Evolutionary conservation across 805 yeast species (phyloP), one percentile per base, ranked within the genome.

Genomic region (Candida takata): DNA sequence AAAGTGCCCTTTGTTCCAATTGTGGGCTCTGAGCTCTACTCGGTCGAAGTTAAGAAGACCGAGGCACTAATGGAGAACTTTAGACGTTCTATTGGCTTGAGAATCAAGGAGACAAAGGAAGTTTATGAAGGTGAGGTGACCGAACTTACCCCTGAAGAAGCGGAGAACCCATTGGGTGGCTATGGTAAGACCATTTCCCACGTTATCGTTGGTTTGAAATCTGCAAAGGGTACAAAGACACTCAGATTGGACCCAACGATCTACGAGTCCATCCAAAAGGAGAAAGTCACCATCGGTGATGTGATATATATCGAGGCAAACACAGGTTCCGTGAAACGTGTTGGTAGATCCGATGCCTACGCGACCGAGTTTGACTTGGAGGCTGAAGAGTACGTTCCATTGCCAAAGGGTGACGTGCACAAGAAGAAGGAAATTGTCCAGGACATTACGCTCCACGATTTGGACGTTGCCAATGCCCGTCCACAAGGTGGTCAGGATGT

Each of bases 401-500:
- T 94, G 51, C 99, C 99, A 42, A 94, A 92, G 65, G 98, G 98
- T 36, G 99, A 92, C 61, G 95, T 92, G 30, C 98, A 92, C 67
- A 88, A 90, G 59, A 87, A 92, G 71, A 92, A 92, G 60, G 97
- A 92, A 62, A 87, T 90, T 51, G 95, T 92, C 15, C 99, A 92
- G 65, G 97, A 92, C 49, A 96, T 92, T 30, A 85, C 97, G 4
- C 71, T 92, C 50, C 97, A 92, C 59, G 99, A 92, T 60, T 71
- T 92, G 57, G 99, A 92, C 61, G 83, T 86, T 39, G 97, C 97
- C 33, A 92, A 92, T 57, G 88, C 97, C 3, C 76, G 92, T 52
- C 98, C 97, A 16, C 81, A 77, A 56, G 98, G 97, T 44, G 98
- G 98, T 33, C 98, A 92, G 63, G 96, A 86, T 54, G 92, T 86